These are phyloP conservation scores for Wallemia hederae DNA, from an alignment of 1,284 basidiomycete species.

Conservation along the genomic window DNA sequence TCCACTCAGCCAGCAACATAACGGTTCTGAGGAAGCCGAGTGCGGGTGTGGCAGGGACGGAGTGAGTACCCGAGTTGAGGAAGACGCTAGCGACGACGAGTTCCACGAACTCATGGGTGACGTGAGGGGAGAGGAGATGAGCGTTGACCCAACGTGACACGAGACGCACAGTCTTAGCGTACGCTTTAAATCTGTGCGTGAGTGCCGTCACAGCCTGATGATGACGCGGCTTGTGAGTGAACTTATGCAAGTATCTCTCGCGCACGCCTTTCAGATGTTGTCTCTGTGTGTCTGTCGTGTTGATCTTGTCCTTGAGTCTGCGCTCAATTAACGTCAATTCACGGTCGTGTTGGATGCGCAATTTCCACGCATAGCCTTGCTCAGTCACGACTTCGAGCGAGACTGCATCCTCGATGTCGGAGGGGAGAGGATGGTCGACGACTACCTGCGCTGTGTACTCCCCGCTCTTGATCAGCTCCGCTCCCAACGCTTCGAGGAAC, in stretches of 20 bases:
- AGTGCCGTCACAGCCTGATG: conserved; percentile 56
- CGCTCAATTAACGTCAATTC: conserved; percentile 53
- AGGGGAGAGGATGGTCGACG: conserved; percentile 19
- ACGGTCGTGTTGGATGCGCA: conserved; percentile 61
- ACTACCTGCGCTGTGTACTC: conserved; percentile 22
- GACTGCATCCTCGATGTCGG: conserved; percentile 32
- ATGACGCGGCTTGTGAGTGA: conserved; percentile 49
- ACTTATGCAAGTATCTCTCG: conserved; percentile 34
- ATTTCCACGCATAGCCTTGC: conserved; percentile 61
- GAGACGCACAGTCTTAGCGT: conserved; percentile 52
- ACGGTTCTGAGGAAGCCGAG: conserved; percentile 54
- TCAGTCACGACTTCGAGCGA: conserved; percentile 47
- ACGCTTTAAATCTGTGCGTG: conserved; percentile 48
- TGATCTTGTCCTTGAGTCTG: conserved; percentile 20
- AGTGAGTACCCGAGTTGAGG: conserved; percentile 16
- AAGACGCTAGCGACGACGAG: conserved; percentile 40
- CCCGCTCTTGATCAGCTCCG: conserved; percentile 7
- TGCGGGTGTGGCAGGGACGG: conserved; percentile 19
- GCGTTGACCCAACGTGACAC: conserved; percentile 74
- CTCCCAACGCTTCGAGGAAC: conserved; percentile 34
- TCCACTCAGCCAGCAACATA: conserved; percentile 49
- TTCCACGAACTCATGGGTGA: conserved; percentile 53
- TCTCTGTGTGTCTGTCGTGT: conserved; percentile 20
- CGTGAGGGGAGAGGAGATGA: conserved; percentile 56
- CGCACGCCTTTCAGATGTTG: conserved; percentile 32